Evolutionary conservation across 139 green algal species (phyloP).

Genomic region (Spirogloea muscicola): DNA sequence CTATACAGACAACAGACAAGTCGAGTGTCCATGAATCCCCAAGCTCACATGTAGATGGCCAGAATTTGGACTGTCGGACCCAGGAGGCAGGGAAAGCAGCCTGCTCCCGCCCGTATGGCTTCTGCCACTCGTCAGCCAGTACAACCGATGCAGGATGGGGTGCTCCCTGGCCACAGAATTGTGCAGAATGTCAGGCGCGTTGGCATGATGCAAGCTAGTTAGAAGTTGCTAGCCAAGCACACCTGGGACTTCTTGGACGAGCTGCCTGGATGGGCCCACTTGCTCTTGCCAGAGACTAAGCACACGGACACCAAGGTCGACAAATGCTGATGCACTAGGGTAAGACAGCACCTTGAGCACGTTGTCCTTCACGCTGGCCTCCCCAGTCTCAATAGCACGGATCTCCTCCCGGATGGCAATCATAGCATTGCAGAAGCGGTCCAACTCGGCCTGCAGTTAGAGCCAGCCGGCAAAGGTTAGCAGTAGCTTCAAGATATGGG

Average conservation of each 20-base stretch:
- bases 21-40: neutral
- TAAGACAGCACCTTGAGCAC: conserved; percentile 61
- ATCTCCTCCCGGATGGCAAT: conserved; percentile 94
- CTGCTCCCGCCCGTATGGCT: conserved; percentile 84
- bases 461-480: neutral
- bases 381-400: conserved; percentile 73
- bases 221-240: too few species aligned
- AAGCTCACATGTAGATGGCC: conserved; percentile 69
- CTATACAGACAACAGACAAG: neutral
- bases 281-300: too few species aligned
- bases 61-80: conserved; percentile 95
- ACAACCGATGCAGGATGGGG: conserved; percentile 78
- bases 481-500: too few species aligned
- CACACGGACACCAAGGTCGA: too few species aligned
- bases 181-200: neutral
- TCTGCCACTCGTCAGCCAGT: conserved; percentile 79
- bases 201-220: too few species aligned
- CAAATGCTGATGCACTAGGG: neutral
- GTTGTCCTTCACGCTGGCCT: conserved; percentile 75
- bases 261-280: too few species aligned
- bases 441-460: conserved; percentile 65
- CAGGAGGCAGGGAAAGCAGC: conserved; percentile 89
- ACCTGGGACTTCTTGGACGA: too few species aligned
- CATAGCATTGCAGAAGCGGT: conserved; percentile 93
- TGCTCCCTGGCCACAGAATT: conserved; percentile 67